These are phyloP conservation scores for Tephrocybe rancida DNA, from an alignment of 768 basidiomycete genomes.

Conservation along the genomic window DNA sequence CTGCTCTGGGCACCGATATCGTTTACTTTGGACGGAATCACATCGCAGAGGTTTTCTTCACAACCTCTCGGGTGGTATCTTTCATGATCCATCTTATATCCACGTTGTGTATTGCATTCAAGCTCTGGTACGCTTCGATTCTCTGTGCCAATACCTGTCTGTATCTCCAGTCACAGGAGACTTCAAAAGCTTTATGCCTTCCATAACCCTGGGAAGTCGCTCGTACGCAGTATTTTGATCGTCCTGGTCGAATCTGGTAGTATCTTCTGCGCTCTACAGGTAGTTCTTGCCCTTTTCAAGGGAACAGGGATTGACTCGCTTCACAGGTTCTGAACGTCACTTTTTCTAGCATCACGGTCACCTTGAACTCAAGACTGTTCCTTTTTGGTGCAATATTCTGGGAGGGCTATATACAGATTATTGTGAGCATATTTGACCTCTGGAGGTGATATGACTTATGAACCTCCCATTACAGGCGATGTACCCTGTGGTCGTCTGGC, in stretches of 20 bases:
- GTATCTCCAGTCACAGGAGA: background rate
- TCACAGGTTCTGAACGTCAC: background rate
- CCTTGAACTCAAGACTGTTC: background rate
- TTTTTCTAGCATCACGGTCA: background rate
- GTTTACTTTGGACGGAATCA: background rate
- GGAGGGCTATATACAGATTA: background rate
- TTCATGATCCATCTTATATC: background rate
- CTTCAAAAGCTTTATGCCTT: background rate
- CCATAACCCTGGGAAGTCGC: background rate
- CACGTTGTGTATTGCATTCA: background rate
- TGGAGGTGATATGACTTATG: too few relatives aligned
- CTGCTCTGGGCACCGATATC: background rate
- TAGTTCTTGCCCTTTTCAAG: background rate
- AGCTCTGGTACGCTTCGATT: background rate
- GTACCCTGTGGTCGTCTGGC: background rate
- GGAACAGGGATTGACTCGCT: background rate
- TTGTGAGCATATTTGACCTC: background rate
- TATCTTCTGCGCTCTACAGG: background rate
- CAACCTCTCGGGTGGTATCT: background rate
- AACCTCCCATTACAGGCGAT: background rate
- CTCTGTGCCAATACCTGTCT: background rate
- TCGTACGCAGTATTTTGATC: background rate
- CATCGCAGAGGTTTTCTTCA: background rate
- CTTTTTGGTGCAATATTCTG: background rate
- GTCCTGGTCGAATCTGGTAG: background rate